Evolutionary conservation across 768 basidiomycete genomes (phyloP).

Genomic region (Exidia glandulosa): DNA sequence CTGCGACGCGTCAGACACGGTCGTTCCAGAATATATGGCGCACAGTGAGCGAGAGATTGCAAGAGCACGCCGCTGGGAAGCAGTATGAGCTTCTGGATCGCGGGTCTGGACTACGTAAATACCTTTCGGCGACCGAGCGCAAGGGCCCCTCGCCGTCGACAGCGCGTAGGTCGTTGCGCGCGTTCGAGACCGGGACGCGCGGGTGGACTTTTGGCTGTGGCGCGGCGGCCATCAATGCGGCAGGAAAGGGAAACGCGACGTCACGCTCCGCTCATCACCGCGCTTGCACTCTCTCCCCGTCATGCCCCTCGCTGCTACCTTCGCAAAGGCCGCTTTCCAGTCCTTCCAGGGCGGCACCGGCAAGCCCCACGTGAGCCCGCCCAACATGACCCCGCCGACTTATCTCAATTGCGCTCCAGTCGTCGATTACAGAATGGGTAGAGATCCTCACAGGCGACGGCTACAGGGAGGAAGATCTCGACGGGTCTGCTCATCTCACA

Average conservation of each 20-base stretch:
- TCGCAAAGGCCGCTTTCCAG: neutral
- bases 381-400: neutral
- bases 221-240: neutral
- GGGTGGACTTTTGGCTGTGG: neutral
- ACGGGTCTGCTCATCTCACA: conserved; percentile 46
- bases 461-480: conserved; percentile 74
- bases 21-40: conserved; percentile 3
- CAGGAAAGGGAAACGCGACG: neutral
- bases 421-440: conserved; percentile 92
- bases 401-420: conserved; percentile 35
- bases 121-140: neutral
- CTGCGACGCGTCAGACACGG: conserved; percentile 24
- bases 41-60: conserved; percentile 65
- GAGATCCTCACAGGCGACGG: conserved; percentile 73
- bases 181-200: neutral
- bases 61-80: conserved; percentile 43
- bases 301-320: neutral
- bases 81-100: neutral
- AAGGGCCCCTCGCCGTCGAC: neutral
- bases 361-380: neutral
- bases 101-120: neutral
- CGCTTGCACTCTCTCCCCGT: neutral
- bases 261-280: neutral
- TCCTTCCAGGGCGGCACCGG: neutral
- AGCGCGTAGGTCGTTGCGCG: neutral